Evolutionary conservation across 1,284 basidiomycete species (phyloP).

Genomic region (Tylopilus orsonianus): DNA sequence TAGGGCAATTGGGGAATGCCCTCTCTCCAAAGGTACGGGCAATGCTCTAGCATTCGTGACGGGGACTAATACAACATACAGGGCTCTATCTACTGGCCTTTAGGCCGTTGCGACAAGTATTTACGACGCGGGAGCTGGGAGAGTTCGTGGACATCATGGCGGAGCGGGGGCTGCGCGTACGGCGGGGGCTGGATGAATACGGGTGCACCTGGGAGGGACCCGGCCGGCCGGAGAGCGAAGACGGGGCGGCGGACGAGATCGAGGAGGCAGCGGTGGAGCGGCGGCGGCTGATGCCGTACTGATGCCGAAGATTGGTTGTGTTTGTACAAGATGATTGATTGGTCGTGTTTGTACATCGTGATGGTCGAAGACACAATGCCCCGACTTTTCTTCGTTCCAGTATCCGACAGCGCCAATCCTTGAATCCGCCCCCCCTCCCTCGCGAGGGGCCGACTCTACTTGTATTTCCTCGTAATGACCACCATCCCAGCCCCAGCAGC

Average conservation of each 20-base stretch:
- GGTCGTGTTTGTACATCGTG: slow-evolving; percentile 18
- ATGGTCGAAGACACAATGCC: neutral
- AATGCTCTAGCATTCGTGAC: slow-evolving; percentile 4
- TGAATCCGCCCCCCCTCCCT: slow-evolving; percentile 3
- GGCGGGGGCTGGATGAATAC: slow-evolving; percentile 65
- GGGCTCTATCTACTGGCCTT: slow-evolving; percentile 89
- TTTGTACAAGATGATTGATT: slow-evolving; percentile 19
- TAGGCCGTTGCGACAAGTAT: slow-evolving; percentile 66
- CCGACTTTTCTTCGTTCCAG: slow-evolving; percentile 10
- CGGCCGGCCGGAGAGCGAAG: slow-evolving; percentile 58
- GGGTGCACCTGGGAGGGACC: slow-evolving; percentile 40
- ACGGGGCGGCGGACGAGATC: slow-evolving; percentile 35
- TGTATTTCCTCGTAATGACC: slow-evolving; percentile 24
- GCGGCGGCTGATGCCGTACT: neutral
- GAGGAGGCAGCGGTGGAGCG: neutral
- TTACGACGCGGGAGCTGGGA: slow-evolving; percentile 66
- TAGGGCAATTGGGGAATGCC: slow-evolving; percentile 81
- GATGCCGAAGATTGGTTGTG: slow-evolving; percentile 57
- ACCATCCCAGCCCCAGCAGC: slow-evolving; percentile 59
- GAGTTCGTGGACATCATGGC: slow-evolving; percentile 76
- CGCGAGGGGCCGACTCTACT: slow-evolving; percentile 23
- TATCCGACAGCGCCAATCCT: slow-evolving; percentile 1
- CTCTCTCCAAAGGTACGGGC: slow-evolving; percentile 69
- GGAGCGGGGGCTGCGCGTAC: slow-evolving; percentile 77
- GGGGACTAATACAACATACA: slow-evolving; percentile 36